A percentile compares a stretch with the other conserved stretches of the same genome.
These are phyloP conservation scores for Diaporthe aspalathi DNA, from an alignment of 2,329 filamentous ascomycete species.

Conservation along the genomic window DNA sequence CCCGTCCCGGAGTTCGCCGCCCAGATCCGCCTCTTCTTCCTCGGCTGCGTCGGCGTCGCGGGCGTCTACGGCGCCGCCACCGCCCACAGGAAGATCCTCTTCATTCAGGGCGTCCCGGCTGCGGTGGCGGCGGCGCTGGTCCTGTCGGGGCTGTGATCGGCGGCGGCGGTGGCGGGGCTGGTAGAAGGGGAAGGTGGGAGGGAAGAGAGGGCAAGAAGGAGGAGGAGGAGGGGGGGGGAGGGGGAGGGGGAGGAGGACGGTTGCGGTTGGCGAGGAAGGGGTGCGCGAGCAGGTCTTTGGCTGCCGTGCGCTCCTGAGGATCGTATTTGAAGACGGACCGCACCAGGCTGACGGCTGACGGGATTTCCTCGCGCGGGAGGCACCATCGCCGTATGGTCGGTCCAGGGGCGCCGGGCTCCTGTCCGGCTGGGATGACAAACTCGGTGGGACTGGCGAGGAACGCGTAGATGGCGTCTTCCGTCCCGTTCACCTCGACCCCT, in stretches of 20 bases:
- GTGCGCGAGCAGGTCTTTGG: neutral
- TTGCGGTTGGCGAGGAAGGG: neutral
- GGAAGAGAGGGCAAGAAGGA: neutral
- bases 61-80: slow-evolving; percentile 59
- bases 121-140: slow-evolving; percentile 39
- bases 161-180: too few species aligned
- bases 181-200: neutral
- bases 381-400: neutral
- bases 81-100: slow-evolving; percentile 54
- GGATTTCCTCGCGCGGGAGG: neutral
- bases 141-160: neutral
- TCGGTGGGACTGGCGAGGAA: neutral
- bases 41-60: slow-evolving; percentile 57
- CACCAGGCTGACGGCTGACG: neutral
- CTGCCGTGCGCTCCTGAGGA: neutral
- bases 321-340: neutral
- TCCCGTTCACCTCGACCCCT: neutral
- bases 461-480: neutral
- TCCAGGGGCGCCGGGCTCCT: neutral
- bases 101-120: slow-evolving; percentile 55
- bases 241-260: too few species aligned
- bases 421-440: neutral
- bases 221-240: neutral
- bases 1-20: slow-evolving; percentile 54
- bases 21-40: slow-evolving; percentile 61